These are phyloP conservation scores for Boletus reticulatus DNA, from an alignment of 768 basidiomycete species.

Conservation along the genomic window DNA sequence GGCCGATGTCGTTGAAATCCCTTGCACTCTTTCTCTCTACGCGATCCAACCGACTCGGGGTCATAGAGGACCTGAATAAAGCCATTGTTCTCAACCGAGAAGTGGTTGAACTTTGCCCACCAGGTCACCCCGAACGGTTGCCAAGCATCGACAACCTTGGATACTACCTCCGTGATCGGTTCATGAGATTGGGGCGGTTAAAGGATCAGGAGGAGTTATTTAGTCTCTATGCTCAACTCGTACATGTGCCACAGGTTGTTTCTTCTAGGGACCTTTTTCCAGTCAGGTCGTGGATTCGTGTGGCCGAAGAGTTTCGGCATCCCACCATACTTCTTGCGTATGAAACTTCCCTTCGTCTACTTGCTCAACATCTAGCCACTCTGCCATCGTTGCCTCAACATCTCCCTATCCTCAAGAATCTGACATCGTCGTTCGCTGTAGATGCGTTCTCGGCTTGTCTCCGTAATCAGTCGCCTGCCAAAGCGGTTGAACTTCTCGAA, in stretches of 20 bases:
- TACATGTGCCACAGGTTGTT: background rate
- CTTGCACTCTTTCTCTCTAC: background rate
- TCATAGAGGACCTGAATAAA: background rate
- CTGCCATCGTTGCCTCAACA: background rate
- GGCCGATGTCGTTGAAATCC: background rate
- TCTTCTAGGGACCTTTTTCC: background rate
- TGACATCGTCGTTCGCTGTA: background rate
- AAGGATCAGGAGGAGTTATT: background rate
- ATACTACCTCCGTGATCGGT: background rate
- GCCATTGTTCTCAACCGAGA: background rate
- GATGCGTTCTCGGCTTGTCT: background rate
- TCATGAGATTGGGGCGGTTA: too few species aligned
- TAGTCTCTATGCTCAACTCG: background rate
- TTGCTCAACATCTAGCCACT: background rate
- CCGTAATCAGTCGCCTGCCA: background rate
- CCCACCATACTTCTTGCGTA: background rate
- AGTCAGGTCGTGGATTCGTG: background rate
- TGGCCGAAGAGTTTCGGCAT: background rate
- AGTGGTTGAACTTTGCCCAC: background rate
- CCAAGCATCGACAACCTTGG: background rate
- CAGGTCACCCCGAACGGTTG: background rate
- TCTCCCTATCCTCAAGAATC: background rate
- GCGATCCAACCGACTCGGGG: background rate
- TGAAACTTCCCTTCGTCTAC: background rate
- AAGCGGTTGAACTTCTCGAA: background rate